Evolutionary conservation across 2,329 filamentous ascomycete species (phyloP).

Genomic region (Fusarium devonianum): DNA sequence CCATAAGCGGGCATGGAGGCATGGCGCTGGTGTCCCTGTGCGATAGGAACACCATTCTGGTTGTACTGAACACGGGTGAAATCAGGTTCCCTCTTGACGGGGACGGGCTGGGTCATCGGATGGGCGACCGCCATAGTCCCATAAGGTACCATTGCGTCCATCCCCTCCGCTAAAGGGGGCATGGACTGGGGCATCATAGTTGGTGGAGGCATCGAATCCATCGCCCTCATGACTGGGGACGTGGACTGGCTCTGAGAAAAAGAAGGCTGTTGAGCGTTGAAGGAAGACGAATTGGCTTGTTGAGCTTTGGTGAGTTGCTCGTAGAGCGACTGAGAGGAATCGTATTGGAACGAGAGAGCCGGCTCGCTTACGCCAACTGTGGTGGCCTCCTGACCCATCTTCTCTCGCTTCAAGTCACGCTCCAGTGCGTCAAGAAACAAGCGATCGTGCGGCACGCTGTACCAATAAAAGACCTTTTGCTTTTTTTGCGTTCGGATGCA

Average conservation of each 20-base stretch:
- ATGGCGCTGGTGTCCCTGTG: conserved; percentile 86
- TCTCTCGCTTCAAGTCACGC: conserved; percentile 97
- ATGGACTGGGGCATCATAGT: conserved; percentile 73
- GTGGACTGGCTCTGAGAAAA: conserved; percentile 80
- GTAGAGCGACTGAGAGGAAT: conserved; percentile 98
- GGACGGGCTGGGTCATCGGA: conserved; percentile 68
- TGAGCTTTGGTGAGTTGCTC: conserved; percentile 99
- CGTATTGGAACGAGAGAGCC: conserved; percentile 97
- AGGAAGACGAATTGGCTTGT: conserved; percentile 97
- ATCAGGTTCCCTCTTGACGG: conserved; percentile 89
- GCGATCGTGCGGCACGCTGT: conserved; percentile 96
- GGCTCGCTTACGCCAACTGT: conserved; percentile 97
- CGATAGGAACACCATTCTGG: conserved; percentile 86
- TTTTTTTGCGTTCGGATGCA: conserved; percentile 99
- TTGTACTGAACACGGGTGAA: conserved; percentile 86
- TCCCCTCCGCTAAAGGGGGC: conserved; percentile 66
- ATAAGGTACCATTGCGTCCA: conserved; percentile 78
- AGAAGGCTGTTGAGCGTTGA: conserved; percentile 79
- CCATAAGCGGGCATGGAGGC: conserved; percentile 97
- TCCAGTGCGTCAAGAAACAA: conserved; percentile 97
- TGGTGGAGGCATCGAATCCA: conserved; percentile 93
- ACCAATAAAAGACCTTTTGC: conserved; percentile 99
- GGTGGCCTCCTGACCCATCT: conserved; percentile 98
- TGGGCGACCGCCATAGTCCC: conserved; percentile 74
- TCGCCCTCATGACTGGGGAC: conserved; percentile 87